Conservation (phyloP, 352 stramenopile genomes). For the Globisporangium radiosum region DNA sequence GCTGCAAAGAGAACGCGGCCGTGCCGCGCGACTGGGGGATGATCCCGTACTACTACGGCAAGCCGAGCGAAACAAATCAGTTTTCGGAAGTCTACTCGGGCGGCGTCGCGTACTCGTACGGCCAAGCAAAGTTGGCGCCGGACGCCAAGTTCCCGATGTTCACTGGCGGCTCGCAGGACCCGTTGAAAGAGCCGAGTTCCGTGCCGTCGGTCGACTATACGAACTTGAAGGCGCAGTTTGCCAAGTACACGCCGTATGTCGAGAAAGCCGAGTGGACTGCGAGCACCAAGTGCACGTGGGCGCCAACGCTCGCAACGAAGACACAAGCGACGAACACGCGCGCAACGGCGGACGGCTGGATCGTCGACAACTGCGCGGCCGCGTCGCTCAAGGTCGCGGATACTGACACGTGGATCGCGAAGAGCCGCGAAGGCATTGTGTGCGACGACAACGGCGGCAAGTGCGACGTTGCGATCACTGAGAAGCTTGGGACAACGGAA, state of each 20-base stretch:
- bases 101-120: constrained; percentile 80
- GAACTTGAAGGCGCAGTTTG: constrained; percentile 67
- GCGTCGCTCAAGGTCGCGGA: constrained; percentile 43
- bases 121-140: constrained; percentile 64
- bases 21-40: constrained; percentile 62
- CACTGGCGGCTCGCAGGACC: constrained; percentile 36
- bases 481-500: constrained; percentile 54
- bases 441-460: constrained; percentile 54
- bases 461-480: constrained; percentile 58
- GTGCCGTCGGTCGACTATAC: constrained; percentile 58
- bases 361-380: constrained; percentile 52
- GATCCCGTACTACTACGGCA: constrained; percentile 73
- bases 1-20: constrained; percentile 49
- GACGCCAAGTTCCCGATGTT: constrained; percentile 27
- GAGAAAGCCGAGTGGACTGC: constrained; percentile 40
- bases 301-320: constrained; percentile 41
- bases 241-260: constrained; percentile 45
- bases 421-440: constrained; percentile 62
- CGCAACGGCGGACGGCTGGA: constrained; percentile 53
- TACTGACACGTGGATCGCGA: constrained; percentile 65
- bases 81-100: constrained; percentile 80
- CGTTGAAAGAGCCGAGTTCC: constrained; percentile 49
- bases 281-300: constrained; percentile 59
- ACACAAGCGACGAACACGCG: constrained; percentile 51
- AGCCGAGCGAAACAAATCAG: constrained; percentile 52